Evolutionary conservation across 352 stramenopile species (phyloP), one percentile per base, ranked within the genome.

Genomic region (Phytopythium boreale): DNA sequence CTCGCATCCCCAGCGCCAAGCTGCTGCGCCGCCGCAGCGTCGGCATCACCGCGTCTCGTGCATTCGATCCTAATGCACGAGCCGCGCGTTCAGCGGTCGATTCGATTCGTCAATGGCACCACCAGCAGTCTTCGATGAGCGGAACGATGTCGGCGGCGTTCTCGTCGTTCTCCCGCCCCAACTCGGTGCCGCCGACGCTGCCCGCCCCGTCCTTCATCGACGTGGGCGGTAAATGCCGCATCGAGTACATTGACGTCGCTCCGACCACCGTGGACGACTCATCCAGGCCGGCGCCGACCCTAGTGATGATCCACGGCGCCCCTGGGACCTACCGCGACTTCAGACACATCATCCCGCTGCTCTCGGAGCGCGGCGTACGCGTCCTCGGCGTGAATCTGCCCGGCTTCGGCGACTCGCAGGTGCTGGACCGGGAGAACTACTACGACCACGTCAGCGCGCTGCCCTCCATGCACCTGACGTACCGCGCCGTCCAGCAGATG

Each of bases 321-420:
- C 81, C 84, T 20, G 84, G 84, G 8, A 88, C 77, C 24, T 89
- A 87, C 67, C 49, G 59, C 11, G 82, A 91, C 64, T 93, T 87
- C 47, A 80, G 79, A 5, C 75, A 90, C 66, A 61, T 92, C 36
- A 79, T 90, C 37, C 81, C 81, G 19, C 60, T 78, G 26, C 69
- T 90, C 20, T 66, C 76, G 55, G 62, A 69, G 27, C 63, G 70
- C 2, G 58, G 74, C 10, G 71, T 78, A 24, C 82, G 83, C 5
- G 75, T 93, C 14, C 44, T 93, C 9, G 80, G 69, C 17, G 56
- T 93, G 56, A 88, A 90, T 34, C 61, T 90, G 29, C 80, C 84
- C 0, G 84, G 84, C 2, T 90, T 87, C 37, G 84, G 78, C 5
- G 69, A 73, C 24, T 86, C 77, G 5, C 62, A 66, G 4, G 66